A percentile compares a stretch with the other conserved stretches of the same genome.
Evolutionary conservation across 163 green algal species (phyloP).

Genomic region (Prototheca wickerhamii): DNA sequence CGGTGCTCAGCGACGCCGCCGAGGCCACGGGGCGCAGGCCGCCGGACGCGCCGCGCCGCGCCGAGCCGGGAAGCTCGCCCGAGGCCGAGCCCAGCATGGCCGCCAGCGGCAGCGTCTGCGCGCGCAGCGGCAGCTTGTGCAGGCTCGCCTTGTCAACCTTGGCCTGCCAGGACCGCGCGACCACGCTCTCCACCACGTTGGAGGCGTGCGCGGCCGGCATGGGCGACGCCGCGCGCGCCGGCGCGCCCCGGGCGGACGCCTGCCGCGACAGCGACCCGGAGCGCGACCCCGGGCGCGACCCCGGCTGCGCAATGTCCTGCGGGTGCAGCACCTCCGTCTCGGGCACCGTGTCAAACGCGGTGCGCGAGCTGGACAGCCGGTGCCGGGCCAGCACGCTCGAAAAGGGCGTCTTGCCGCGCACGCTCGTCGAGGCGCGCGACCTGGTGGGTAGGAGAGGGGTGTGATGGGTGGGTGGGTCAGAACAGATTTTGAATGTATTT

Average conservation of each 20-base stretch:
- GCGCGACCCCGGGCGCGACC: neutral
- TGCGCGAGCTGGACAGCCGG: neutral
- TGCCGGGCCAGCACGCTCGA: neutral
- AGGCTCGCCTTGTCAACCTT: constrained; percentile 2
- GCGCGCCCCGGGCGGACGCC: neutral
- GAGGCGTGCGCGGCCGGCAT: neutral
- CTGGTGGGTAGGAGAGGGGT: too few relatives aligned
- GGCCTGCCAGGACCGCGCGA: constrained; percentile 1
- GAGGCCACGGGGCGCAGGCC: too few relatives aligned
- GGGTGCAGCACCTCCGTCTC: neutral
- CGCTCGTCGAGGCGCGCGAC: neutral
- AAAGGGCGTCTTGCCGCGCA: neutral
- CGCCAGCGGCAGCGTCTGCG: neutral
- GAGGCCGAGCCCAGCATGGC: neutral
- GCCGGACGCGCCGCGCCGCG: too few relatives aligned
- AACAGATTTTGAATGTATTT: too few relatives aligned
- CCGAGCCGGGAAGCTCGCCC: too few relatives aligned
- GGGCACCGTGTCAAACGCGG: neutral
- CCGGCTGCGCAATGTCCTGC: neutral
- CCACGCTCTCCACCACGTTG: constrained; percentile 2
- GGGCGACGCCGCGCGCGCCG: neutral
- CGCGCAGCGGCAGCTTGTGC: constrained; percentile 2
- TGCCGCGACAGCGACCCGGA: neutral
- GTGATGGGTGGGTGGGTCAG: too few relatives aligned
- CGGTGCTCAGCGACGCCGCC: too few relatives aligned